Conservation (phyloP, 1,284 basidiomycete species). For the Tilletia walkeri region DNA sequence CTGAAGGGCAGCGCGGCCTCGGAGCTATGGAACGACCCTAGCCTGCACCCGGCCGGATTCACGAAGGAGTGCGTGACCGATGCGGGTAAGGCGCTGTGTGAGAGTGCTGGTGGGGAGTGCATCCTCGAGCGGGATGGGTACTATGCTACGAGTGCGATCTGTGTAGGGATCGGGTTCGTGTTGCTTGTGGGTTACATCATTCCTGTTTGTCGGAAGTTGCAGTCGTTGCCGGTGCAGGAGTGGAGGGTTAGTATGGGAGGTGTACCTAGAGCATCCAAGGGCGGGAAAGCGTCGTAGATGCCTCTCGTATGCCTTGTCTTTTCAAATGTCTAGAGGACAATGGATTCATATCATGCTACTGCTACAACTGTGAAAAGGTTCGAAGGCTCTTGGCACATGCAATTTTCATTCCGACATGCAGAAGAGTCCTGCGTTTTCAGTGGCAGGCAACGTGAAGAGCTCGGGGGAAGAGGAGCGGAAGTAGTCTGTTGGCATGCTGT, state of each 20-base stretch:
- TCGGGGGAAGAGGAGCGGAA: too few relatives aligned
- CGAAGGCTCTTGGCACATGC: too few relatives aligned
- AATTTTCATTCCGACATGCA: too few relatives aligned
- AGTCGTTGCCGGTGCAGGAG: conserved; percentile 59
- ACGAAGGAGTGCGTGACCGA: conserved; percentile 25
- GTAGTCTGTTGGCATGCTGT: too few relatives aligned
- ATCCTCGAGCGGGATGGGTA: conserved; percentile 85
- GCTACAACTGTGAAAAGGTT: too few relatives aligned
- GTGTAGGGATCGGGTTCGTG: conserved; percentile 71
- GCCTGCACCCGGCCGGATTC: not conserved
- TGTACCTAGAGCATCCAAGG: not conserved
- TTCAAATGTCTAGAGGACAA: not conserved
- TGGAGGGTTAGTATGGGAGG: conserved; percentile 38
- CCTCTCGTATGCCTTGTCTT: not conserved
- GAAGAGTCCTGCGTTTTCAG: too few relatives aligned
- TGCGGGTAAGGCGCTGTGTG: conserved; percentile 73
- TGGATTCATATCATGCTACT: not conserved
- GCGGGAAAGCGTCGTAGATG: not conserved
- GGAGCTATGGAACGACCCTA: conserved; percentile 15
- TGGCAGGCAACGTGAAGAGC: too few relatives aligned
- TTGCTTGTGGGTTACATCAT: conserved; percentile 75
- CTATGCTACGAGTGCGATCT: conserved; percentile 78
- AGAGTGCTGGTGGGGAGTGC: conserved; percentile 74
- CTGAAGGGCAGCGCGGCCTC: not conserved
- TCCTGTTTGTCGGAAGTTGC: conserved; percentile 78